These are phyloP conservation scores for Aureobasidium sp. DNA, from an alignment of 2,329 filamentous ascomycete genomes.

Conservation along the genomic window DNA sequence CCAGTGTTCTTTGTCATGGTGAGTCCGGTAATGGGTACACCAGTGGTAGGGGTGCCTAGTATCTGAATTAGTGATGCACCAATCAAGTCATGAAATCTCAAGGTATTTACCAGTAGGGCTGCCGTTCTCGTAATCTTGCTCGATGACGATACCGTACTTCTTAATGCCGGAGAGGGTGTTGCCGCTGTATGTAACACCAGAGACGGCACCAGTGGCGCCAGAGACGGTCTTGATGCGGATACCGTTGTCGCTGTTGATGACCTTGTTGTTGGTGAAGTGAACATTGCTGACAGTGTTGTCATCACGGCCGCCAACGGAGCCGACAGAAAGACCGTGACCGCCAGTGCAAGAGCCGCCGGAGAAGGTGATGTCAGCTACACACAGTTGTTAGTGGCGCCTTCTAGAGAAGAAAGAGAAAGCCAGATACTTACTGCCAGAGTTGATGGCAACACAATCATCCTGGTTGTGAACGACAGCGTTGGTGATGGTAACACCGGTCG, in stretches of 20 bases:
- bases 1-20: slow-evolving; percentile 38
- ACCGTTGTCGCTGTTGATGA: slow-evolving; percentile 39
- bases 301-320: slow-evolving; percentile 43
- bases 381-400: slow-evolving; percentile 14
- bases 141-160: slow-evolving; percentile 23
- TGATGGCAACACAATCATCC: slow-evolving; percentile 24
- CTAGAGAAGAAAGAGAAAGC: slow-evolving; percentile 32
- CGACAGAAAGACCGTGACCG: slow-evolving; percentile 47
- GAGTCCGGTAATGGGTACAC: slow-evolving; percentile 31
- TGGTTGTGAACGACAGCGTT: slow-evolving; percentile 22
- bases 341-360: slow-evolving; percentile 37
- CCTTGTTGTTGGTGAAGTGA: slow-evolving; percentile 37
- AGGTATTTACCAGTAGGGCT: slow-evolving; percentile 29
- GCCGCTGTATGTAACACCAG: slow-evolving; percentile 18
- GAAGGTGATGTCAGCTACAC: slow-evolving; percentile 29
- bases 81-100: no score
- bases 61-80: no score
- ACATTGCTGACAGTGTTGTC: slow-evolving; percentile 45
- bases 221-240: slow-evolving; percentile 48
- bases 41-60: slow-evolving; percentile 26
- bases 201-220: slow-evolving; percentile 41
- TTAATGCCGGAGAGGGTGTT: slow-evolving; percentile 42
- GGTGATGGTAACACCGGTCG: slow-evolving; percentile 18
- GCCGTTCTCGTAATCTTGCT: slow-evolving; percentile 50
- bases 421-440: slow-evolving; percentile 23